Evolutionary conservation across 1,139 yeast genomes (phyloP).

Genomic region (Geotrichum klebahnii): DNA sequence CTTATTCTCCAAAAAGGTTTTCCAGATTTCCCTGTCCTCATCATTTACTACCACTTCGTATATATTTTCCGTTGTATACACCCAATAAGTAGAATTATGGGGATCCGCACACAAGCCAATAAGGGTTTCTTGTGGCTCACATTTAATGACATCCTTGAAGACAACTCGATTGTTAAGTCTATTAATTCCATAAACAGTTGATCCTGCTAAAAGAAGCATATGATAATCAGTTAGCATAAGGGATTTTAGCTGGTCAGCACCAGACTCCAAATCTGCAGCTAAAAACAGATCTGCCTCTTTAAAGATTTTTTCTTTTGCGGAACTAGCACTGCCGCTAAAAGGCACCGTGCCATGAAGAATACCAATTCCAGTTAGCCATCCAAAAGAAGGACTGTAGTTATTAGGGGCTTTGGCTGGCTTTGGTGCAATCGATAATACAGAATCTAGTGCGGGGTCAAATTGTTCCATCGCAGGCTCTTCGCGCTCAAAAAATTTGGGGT

Average conservation of each 20-base stretch:
- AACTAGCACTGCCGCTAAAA: slow-evolving; percentile 20
- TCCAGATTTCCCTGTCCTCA: slow-evolving; percentile 77
- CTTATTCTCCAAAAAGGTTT: slow-evolving; percentile 56
- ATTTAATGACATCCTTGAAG: slow-evolving; percentile 42
- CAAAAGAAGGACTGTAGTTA: slow-evolving; percentile 35
- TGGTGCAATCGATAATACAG: slow-evolving; percentile 24
- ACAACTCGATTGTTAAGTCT: slow-evolving; percentile 49
- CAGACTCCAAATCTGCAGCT: slow-evolving; percentile 31
- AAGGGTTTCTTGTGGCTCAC: slow-evolving; percentile 43
- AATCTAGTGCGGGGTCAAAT: slow-evolving; percentile 27
- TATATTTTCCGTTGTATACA: slow-evolving; percentile 48
- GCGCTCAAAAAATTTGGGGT: slow-evolving; percentile 34
- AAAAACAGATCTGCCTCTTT: slow-evolving; percentile 42
- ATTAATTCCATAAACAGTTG: slow-evolving; percentile 45
- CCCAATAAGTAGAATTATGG: slow-evolving; percentile 55
- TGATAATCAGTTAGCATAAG: slow-evolving; percentile 53
- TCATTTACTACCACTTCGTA: slow-evolving; percentile 66
- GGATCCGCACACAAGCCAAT: slow-evolving; percentile 61
- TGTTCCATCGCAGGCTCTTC: slow-evolving; percentile 30
- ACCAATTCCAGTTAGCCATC: slow-evolving; percentile 48
- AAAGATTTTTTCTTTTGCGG: slow-evolving; percentile 27
- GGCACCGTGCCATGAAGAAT: slow-evolving; percentile 41
- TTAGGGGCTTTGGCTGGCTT: slow-evolving; percentile 25
- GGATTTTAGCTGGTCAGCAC: slow-evolving; percentile 34
- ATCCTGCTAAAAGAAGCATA: slow-evolving; percentile 46